Evolutionary conservation across 345 rosid species (phyloP).

Genomic region (Noccaea bulbosa): DNA sequence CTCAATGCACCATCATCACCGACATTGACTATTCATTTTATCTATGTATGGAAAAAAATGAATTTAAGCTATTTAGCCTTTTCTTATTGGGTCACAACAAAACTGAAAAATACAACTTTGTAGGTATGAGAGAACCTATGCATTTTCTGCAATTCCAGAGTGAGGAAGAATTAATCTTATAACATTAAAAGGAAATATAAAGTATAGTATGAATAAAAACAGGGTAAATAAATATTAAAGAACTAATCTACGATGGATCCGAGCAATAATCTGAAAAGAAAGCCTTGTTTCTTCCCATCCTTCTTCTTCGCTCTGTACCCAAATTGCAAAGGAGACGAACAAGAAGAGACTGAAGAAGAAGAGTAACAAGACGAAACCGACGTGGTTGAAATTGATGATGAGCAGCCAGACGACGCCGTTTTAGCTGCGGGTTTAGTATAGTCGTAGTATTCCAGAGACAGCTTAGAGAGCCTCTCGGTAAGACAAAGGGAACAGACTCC

Average conservation of each 20-base stretch:
- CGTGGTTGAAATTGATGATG: constrained; percentile 33
- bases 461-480: constrained; percentile 36
- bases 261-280: constrained; percentile 40
- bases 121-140: constrained; percentile 1
- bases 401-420: constrained; percentile 26
- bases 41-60: no score
- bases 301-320: constrained; percentile 36
- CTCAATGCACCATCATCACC: constrained; percentile 13
- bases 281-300: constrained; percentile 38
- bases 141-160: not conserved
- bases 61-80: not conserved
- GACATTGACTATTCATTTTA: not conserved
- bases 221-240: not conserved
- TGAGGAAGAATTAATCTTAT: constrained; percentile 13
- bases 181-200: not conserved
- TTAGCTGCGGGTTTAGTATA: constrained; percentile 29
- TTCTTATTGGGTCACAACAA: constrained; percentile 23
- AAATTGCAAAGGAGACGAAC: constrained; percentile 43
- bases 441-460: constrained; percentile 33
- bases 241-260: constrained; percentile 45
- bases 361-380: constrained; percentile 40
- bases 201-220: not conserved
- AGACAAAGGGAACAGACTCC: constrained; percentile 46
- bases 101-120: not conserved
- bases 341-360: constrained; percentile 42